Conservation (phyloP, 1,284 basidiomycete species). For the Flammula alnicola region DNA sequence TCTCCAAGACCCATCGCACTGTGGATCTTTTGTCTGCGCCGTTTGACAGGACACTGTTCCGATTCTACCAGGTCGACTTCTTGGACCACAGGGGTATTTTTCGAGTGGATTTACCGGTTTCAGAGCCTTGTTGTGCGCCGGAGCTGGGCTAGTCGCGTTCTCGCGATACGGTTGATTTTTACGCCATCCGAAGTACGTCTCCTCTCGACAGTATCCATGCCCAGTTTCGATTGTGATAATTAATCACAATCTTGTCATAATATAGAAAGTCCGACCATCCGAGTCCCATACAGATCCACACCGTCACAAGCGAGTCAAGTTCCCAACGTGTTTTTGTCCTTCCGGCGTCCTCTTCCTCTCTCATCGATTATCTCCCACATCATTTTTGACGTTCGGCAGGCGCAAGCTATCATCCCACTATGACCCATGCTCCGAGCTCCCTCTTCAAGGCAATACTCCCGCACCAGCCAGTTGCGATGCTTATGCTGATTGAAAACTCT, state of each 20-base stretch:
- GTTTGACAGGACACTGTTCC: no score
- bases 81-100: no score
- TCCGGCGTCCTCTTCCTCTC: neutral
- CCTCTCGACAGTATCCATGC: neutral
- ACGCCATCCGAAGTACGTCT: conserved; percentile 8
- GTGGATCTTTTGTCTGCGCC: no score
- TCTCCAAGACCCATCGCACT: no score
- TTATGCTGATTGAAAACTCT: conserved; percentile 70
- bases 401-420: no score
- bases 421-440: conserved; percentile 8
- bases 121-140: conserved; percentile 30
- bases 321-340: conserved; percentile 12
- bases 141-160: conserved; percentile 29
- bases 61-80: no score
- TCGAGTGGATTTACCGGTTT: conserved; percentile 46
- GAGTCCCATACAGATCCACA: conserved; percentile 45
- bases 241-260: conserved; percentile 19
- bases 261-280: conserved; percentile 47
- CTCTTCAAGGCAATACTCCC: conserved; percentile 42
- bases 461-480: conserved; percentile 47
- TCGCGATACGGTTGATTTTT: conserved; percentile 25
- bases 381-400: no score
- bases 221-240: neutral
- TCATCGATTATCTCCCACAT: conserved; percentile 3
- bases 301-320: no score